Base-by-base conservation (phyloP, 345 rosid species). In the Triadica sebifera region DNA sequence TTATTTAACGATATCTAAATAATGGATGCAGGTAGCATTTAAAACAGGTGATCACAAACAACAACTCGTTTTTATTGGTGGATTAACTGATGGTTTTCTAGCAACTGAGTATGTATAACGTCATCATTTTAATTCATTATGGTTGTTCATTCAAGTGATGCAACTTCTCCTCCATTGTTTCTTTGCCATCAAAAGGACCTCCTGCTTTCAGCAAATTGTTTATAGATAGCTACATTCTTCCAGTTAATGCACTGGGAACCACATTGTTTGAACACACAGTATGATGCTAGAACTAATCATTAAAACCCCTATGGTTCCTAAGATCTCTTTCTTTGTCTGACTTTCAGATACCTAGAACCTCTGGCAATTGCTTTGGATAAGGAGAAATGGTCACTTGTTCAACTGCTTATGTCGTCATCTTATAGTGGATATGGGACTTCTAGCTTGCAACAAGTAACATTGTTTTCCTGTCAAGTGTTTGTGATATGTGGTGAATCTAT, bases 301-400 rank as follows among this genome's bases (percentile, higher is more conserved):
- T 45, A 4, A 75, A 4, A 75, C 65, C 38, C 62, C 34, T 19
- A 37, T 22, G 20, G 12, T 61, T 47, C 24, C 37, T 69, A 17
- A 65, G 50, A 49, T 57, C 4, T 19, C 46, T 69, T 64, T 69
- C 25, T 56, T 22, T 62, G 51, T 62, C 68, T 73, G 74, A 49
- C 52, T 71, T 82, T 77, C 84, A 95, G 98, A 62, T 95, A 91
- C 86, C 89, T 93, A 86, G 96, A 95, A 75, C 96, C 99, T 82
- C 90, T 95, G 78, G 94, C 97, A 38, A 79, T 87, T 77, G 97
- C 98, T 79, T 82, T 93, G 91, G 98, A 91, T 79, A 87, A 81
- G 70, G 99, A 93, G 84, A 89, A 90, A 81, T 93, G 99, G 96
- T 92, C 99, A 17, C 93, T 94, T 80, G 98, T 94, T 79, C 98